Base-by-base conservation (phyloP, 2,329 filamentous ascomycete species). In the Nemania abortiva region DNA sequence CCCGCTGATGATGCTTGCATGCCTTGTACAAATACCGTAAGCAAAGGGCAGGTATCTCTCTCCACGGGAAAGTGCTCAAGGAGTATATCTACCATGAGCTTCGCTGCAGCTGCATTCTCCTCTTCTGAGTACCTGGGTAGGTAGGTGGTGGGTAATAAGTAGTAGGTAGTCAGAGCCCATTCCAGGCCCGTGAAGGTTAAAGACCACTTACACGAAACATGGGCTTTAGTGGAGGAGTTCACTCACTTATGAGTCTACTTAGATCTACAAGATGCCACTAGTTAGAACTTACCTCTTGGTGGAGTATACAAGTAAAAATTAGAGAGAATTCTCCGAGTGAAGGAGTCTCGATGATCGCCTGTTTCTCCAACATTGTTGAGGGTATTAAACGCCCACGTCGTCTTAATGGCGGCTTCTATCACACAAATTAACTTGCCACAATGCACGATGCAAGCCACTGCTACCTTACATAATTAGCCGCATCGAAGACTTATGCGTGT, bases 381-480 rank as follows among this genome's bases (percentile, higher is more conserved):
- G 34, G 6, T 37, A 37, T 37, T 27, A 27, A 27, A 27, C 24
- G 24, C 24, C 34, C 11, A 37, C 6, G 34, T 37, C 34, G 34
- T 37, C 34, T 37, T 7, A 37, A 37, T 37, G 34, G 34, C 34
- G 34, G 34, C 34, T 37, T 37, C 34, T 37, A 37, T 37, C 34
- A 37, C 34, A 37, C 11, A 37, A 37, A 37, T 37, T 37, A 37
- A 37, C 34, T 37, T 6, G 29, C 59, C 50, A 31, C 31, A 31
- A 50, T 53, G 61, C 55, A 55, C 56, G 39, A 60, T 52, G 55
- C 56, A 68, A 60, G 66, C 60, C 66, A 65, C 61, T 18, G 10
- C 11, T 34, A 11, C 31, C 50, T 57, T 58, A 65, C 65, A 58
- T 59, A 61, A 55, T 18, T 45, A 60, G 55, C 55, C 31, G 61